A percentile compares a stretch with the other conserved stretches of the same genome.
These are phyloP conservation scores for Panaeolus cyanescens DNA, from an alignment of 768 basidiomycete species.

Conservation along the genomic window DNA sequence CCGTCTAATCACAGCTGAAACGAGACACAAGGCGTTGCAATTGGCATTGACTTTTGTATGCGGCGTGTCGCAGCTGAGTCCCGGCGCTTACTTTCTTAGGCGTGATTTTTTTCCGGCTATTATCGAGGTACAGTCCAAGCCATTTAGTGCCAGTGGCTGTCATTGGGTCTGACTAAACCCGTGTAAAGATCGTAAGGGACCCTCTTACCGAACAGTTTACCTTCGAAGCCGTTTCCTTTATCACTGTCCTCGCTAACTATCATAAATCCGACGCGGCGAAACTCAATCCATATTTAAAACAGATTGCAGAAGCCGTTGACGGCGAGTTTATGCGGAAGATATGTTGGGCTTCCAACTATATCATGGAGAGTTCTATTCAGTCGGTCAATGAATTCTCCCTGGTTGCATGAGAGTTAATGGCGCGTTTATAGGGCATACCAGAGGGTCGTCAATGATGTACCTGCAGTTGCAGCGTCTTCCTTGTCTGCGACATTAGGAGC, in stretches of 20 bases:
- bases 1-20: slow-evolving; percentile 32
- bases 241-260: slow-evolving; percentile 68
- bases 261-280: slow-evolving; percentile 73
- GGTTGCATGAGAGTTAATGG: background rate
- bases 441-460: slow-evolving; percentile 51
- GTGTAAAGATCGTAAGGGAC: slow-evolving; percentile 52
- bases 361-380: slow-evolving; percentile 53
- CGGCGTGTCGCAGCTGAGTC: slow-evolving; percentile 62
- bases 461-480: slow-evolving; percentile 18
- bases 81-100: slow-evolving; percentile 71
- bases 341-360: slow-evolving; percentile 56
- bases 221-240: slow-evolving; percentile 60
- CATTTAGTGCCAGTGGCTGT: background rate
- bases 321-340: slow-evolving; percentile 55
- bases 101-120: slow-evolving; percentile 61
- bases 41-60: slow-evolving; percentile 60
- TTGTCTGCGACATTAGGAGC: slow-evolving; percentile 42
- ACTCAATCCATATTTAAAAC: slow-evolving; percentile 64
- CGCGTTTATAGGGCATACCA: slow-evolving; percentile 51
- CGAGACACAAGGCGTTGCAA: slow-evolving; percentile 57
- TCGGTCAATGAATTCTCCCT: slow-evolving; percentile 24
- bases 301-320: slow-evolving; percentile 49
- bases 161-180: background rate
- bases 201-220: slow-evolving; percentile 56
- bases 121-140: slow-evolving; percentile 36